Conservation (phyloP, 2,329 filamentous ascomycete genomes). For the Sporothrix globosa region DNA sequence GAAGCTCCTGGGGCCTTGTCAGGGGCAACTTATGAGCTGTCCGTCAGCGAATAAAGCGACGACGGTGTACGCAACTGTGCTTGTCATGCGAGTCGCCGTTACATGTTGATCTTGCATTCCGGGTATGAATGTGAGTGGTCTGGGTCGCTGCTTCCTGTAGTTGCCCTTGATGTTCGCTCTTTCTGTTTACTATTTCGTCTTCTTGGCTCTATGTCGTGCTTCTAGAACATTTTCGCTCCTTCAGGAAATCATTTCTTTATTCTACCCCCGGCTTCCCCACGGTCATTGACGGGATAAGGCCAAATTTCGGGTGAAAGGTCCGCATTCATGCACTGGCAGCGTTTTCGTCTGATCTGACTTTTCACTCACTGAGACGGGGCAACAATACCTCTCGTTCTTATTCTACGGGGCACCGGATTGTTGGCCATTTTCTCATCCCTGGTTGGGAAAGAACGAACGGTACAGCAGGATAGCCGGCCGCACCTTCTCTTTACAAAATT, state of each 20-base stretch:
- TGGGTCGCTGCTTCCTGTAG: neutral
- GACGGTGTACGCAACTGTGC: neutral
- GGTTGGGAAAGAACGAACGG: neutral
- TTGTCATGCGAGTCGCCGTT: neutral
- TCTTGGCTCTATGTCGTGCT: neutral
- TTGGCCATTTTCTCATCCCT: neutral
- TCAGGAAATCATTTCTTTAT: conserved; percentile 1
- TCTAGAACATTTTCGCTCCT: conserved; percentile 2
- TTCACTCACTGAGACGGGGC: conserved; percentile 6
- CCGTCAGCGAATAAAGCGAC: neutral
- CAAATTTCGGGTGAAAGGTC: conserved; percentile 21
- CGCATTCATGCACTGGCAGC: conserved; percentile 19
- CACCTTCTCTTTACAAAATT: neutral
- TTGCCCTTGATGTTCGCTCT: neutral
- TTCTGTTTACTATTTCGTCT: neutral
- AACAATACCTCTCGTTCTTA: neutral
- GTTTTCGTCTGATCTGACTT: conserved; percentile 12
- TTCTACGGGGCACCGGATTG: neutral
- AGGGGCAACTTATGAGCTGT: conserved; percentile 12
- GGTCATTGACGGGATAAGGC: conserved; percentile 6
- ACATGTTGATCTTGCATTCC: too few relatives aligned
- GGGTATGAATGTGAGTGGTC: neutral
- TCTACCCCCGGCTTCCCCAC: conserved; percentile 10
- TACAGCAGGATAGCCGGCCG: neutral
- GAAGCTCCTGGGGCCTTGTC: neutral